Evolutionary conservation across 495 filamentous ascomycete genomes (phyloP).

Genomic region (Xylaria castorea): DNA sequence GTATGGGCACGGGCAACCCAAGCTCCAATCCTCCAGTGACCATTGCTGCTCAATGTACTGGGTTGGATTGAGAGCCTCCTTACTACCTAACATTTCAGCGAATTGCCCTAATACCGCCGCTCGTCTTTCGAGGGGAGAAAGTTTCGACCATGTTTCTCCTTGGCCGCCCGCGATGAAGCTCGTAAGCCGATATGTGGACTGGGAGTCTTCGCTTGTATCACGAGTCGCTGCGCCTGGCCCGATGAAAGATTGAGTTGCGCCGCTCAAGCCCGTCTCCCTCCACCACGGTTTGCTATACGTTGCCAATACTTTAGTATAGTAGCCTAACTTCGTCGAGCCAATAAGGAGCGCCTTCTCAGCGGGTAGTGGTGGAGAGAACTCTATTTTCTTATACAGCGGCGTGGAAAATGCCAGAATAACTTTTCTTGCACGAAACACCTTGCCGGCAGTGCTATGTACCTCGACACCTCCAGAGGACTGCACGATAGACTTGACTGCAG

Average conservation of each 20-base stretch:
- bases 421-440: conserved; percentile 38
- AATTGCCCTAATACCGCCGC: conserved; percentile 21
- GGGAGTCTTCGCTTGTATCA: conserved; percentile 46
- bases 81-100: conserved; percentile 10
- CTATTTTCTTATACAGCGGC: conserved; percentile 41
- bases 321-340: conserved; percentile 40
- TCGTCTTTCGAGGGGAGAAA: conserved; percentile 25
- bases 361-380: conserved; percentile 45
- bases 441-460: conserved; percentile 26
- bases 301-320: conserved; percentile 49
- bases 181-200: conserved; percentile 46
- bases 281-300: conserved; percentile 49
- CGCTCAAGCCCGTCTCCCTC: conserved; percentile 45
- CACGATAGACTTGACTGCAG: not conserved
- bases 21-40: conserved; percentile 30
- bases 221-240: conserved; percentile 48
- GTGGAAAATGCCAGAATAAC: conserved; percentile 48
- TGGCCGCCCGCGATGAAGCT: conserved; percentile 48
- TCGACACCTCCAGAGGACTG: conserved; percentile 6
- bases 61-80: conserved; percentile 14
- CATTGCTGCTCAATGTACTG: conserved; percentile 32
- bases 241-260: conserved; percentile 42
- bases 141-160: conserved; percentile 41
- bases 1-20: conserved; percentile 34
- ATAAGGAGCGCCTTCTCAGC: conserved; percentile 26